Percentiles rank a stretch among this genome's conserved stretches.
These are phyloP conservation scores for Nyssa sinensis DNA, from an alignment of 148 eudicot species.

Conservation along the genomic window DNA sequence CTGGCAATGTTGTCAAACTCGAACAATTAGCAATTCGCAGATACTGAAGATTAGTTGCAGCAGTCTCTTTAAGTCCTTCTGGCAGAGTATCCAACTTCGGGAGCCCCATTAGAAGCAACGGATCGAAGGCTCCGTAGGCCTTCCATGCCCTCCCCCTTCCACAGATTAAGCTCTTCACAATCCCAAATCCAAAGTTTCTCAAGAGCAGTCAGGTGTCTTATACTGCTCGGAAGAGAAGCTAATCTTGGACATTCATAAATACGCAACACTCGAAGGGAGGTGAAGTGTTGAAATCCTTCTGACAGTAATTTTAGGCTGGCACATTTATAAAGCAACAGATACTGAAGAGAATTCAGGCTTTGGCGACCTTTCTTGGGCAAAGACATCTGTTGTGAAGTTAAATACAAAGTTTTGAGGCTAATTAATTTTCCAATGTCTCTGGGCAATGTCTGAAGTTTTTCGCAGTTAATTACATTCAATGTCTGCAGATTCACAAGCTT, in stretches of 20 bases:
- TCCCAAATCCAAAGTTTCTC: conserved; percentile 37
- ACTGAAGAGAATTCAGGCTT: conserved; percentile 24
- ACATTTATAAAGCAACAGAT: conserved; percentile 26
- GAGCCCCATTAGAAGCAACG: conserved; percentile 22
- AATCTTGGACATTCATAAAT: conserved; percentile 37
- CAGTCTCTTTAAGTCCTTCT: conserved; percentile 24
- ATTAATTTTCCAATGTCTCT: conserved; percentile 23
- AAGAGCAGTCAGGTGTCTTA: conserved; percentile 29
- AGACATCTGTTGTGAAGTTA: conserved; percentile 28
- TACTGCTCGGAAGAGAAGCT: conserved; percentile 31
- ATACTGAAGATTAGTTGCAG: conserved; percentile 24
- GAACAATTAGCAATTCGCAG: conserved; percentile 30
- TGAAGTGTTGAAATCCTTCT: conserved; percentile 26
- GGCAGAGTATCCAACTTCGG: conserved; percentile 36
- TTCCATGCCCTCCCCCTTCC: conserved; percentile 24
- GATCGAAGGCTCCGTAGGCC: conserved; percentile 33
- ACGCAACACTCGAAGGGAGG: conserved; percentile 24
- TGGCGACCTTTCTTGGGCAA: conserved; percentile 16
- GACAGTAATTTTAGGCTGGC: conserved; percentile 23
- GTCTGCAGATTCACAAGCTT: conserved; percentile 43
- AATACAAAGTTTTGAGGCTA: conserved; percentile 26
- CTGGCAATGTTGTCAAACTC: conserved; percentile 28
- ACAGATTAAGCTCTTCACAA: conserved; percentile 41
- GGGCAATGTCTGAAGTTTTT: conserved; percentile 36
- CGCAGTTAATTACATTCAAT: conserved; percentile 26